Percentiles rank a stretch among this genome's conserved stretches.
phyloP scores from a whole-genome alignment of 352 stramenopile species.

The Phytopythium litorale region DNA sequence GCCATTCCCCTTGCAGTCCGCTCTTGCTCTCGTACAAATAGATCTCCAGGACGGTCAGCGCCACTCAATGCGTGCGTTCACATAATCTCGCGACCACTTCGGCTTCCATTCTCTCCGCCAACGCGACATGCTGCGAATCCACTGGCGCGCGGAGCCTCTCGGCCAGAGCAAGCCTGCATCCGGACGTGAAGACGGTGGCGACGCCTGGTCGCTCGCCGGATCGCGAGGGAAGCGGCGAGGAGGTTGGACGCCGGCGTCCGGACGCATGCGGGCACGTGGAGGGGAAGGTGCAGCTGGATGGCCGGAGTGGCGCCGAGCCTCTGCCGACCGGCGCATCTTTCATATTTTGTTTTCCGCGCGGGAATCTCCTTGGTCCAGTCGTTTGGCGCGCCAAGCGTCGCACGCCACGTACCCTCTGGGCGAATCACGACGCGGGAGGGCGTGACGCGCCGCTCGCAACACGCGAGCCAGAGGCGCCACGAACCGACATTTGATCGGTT shows the following conservation, averaged over 20 bases:
- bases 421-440: constrained; percentile 2
- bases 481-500: too few species aligned
- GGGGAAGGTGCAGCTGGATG: neutral
- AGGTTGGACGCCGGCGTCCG: neutral
- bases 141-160: neutral
- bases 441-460: constrained; percentile 5
- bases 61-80: neutral
- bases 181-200: neutral
- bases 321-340: neutral
- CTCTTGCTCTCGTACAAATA: neutral
- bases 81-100: neutral
- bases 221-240: neutral
- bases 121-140: constrained; percentile 1
- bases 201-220: neutral
- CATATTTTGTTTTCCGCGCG: constrained; percentile 1
- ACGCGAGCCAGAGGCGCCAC: neutral
- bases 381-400: constrained; percentile 5
- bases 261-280: neutral
- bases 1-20: neutral
- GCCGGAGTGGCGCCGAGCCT: neutral
- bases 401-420: constrained; percentile 10
- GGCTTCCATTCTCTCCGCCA: neutral
- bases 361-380: constrained; percentile 6
- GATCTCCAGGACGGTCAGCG: neutral
- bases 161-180: neutral